These are phyloP conservation scores for Saccharum spontaneum DNA, from an alignment of 176 grass and related monocot species.

Conservation along the genomic window DNA sequence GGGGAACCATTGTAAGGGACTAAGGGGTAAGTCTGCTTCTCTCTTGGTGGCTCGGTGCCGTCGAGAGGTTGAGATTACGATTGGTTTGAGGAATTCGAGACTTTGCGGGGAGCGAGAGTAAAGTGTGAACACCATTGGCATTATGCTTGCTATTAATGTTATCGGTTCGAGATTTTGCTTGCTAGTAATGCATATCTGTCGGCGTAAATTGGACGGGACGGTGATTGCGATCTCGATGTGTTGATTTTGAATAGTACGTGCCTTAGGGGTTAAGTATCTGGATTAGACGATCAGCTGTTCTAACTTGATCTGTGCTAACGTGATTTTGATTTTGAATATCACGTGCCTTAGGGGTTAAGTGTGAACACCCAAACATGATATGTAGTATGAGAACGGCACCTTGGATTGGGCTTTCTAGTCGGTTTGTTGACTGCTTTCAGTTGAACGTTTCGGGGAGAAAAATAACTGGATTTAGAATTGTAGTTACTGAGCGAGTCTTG, in stretches of 20 bases:
- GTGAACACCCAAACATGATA: background rate
- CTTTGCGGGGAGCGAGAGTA: background rate
- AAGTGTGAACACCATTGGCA: background rate
- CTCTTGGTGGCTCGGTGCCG: background rate
- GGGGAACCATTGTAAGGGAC: background rate
- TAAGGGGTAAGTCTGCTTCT: slow-evolving; percentile 6
- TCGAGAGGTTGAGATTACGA: too few relatives aligned
- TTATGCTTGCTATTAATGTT: background rate
- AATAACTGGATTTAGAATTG: background rate
- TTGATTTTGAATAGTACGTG: background rate
- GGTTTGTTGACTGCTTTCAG: background rate
- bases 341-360: background rate
- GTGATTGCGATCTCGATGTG: background rate
- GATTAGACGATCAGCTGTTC: background rate
- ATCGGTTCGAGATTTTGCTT: too few relatives aligned
- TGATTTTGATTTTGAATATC: background rate
- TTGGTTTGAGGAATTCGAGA: background rate
- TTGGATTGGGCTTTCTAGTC: background rate
- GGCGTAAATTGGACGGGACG: background rate
- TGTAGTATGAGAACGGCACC: background rate
- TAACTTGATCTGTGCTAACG: background rate
- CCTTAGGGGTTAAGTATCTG: background rate
- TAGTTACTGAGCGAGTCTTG: background rate
- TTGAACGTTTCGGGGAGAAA: background rate
- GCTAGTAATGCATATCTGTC: background rate